A percentile compares a stretch with the other conserved stretches of the same genome.
phyloP scores from a whole-genome alignment of 2,329 filamentous ascomycete genomes.

The Alternaria sp. region DNA sequence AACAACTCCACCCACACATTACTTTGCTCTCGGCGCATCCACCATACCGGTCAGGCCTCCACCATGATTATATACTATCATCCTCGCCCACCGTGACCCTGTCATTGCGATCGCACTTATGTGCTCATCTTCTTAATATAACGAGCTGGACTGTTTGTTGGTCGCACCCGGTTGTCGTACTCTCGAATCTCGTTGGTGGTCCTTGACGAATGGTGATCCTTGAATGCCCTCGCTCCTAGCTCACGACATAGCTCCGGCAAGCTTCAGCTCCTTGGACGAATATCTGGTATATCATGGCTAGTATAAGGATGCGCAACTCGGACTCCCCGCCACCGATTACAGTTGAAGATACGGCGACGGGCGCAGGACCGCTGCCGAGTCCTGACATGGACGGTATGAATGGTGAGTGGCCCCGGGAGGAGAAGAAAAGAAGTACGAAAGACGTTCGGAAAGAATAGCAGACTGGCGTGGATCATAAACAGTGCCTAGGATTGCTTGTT shows the following conservation, averaged over 20 bases:
- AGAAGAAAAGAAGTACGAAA: not conserved
- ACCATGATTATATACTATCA: conserved; percentile 3
- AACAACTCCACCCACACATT: conserved; percentile 3
- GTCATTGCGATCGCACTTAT: not conserved
- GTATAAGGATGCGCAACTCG: conserved; percentile 18
- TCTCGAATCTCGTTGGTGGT: not conserved
- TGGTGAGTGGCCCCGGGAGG: conserved; percentile 17
- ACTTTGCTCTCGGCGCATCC: not conserved
- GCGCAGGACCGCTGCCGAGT: conserved; percentile 31
- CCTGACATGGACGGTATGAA: conserved; percentile 28
- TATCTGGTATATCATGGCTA: conserved; percentile 12
- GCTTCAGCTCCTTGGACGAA: not conserved
- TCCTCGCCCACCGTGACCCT: not conserved
- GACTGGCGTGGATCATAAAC: not conserved
- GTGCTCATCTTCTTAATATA: not conserved
- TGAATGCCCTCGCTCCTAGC: conserved; percentile 4
- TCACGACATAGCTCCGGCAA: conserved; percentile 3
- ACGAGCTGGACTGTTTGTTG: conserved; percentile 2
- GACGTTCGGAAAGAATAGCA: not conserved
- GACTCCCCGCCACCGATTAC: conserved; percentile 45
- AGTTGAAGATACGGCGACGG: conserved; percentile 45
- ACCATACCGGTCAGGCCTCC: conserved; percentile 10
- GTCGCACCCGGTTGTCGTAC: conserved; percentile 5
- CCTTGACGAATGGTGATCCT: conserved; percentile 8
- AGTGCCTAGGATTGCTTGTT: not conserved